Evolutionary conservation across 495 filamentous ascomycete species (phyloP), one percentile per base, ranked within the genome.

Genomic region (Penicillium diatomitis): DNA sequence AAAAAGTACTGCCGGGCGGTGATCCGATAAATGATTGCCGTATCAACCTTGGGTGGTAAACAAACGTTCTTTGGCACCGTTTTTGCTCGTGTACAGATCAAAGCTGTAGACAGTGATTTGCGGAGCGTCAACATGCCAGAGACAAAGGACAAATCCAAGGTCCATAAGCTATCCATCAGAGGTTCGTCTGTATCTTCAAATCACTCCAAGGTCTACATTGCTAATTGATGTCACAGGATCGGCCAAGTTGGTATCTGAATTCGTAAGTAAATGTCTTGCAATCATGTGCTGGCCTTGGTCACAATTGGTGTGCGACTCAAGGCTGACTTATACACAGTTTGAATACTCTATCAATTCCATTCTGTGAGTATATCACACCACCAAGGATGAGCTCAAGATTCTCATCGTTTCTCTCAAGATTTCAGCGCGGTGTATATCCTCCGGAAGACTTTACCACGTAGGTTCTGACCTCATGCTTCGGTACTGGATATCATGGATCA

Each of bases 261-360:
- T 98, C 64, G 87, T 94, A 72, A 61, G 87, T 74, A 20, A 29
- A 10, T 31, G 5, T 38, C 39, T n/a, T 48, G n/a, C 11, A 35
- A 39, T n/a, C 31, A 32, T 32, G 32, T 33, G 20, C 32, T 42
- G 1, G 5, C 8, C 32, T 48, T 8, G 33, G 42, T 20, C 20
- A 20, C 20, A 29, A 55, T 66, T 20, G 20, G 20, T 20, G 20
- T 20, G 20, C 20, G 10, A 71, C 56, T 33, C 48, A 33, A 31
- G 4, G 12, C 28, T 42, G 9, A 42, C 8, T 2, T n/a, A 3
- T 12, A 2, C n/a, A 8, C 53, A 89, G 86, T 95, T 98, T 67
- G 88, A 98, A 73, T 96, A 94, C 64, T 95, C 88, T 2, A 95
- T 96, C 60, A 90, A 98, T 61, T 95, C 88, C 2, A 96, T 96